Base-by-base conservation (phyloP, 257 asterid genomes). In the Gentiana dahurica region DNA sequence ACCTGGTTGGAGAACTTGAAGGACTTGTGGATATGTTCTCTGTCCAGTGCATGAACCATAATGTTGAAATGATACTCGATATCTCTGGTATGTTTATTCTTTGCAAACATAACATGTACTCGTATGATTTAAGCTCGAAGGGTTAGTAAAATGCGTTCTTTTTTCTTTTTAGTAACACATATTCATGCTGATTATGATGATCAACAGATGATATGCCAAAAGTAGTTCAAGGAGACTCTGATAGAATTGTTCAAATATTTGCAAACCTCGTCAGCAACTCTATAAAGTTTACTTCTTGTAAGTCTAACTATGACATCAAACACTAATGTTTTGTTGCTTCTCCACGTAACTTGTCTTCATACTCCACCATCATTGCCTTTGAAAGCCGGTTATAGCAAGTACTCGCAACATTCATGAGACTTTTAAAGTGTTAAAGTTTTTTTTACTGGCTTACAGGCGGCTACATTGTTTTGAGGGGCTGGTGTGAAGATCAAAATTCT, bases 11-110 rank as follows among this genome's bases (percentile, higher is more conserved):
- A 73, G 97, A 89, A 52, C 97, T 89, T 63, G 97, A 89, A 87
- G 97, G 95, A 54, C 93, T 89, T 37, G 76, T 82, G 0, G 97
- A 89, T 68, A 81, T 86, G 94, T 86, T 83, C 70, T 89, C 95
- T 36, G 94, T 89, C 47, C 97, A 89, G 75, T 77, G 97, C 75
- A 81, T 83, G 57, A 82, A 86, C 82, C 90, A 83, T 69, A 81
- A 84, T 53, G 92, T 86, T 24, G 95, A 89, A 76, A 86, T 81
- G 11, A 80, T 89, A 68, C 83, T 89, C 69, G 95, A 89, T 76
- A 79, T 89, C 67, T 79, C 94, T 34, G 97, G 97, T 89, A 78
- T 58, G 62, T 8, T 46, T 49, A 45, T 7, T 43, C 50, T 41
- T 10, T 33, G 7, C 53, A 45, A 33, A 55, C 13, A 34, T 44